phyloP scores from a whole-genome alignment of 139 green algal species.

The Desmodesmus armatus region DNA sequence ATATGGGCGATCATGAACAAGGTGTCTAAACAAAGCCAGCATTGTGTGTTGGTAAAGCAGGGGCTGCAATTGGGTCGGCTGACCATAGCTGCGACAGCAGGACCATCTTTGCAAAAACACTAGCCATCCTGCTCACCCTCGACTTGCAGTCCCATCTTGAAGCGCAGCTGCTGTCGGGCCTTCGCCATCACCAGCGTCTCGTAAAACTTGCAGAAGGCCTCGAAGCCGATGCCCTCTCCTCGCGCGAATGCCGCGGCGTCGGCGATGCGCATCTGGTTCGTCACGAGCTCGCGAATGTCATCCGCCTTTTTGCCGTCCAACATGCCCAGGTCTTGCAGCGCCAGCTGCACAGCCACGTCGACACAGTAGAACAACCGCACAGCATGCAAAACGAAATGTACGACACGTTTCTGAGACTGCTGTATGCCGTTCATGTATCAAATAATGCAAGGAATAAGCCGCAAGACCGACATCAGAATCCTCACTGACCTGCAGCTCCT shows the following conservation, averaged over 20 bases:
- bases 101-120: not conserved
- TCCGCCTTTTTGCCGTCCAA: slow-evolving; percentile 57
- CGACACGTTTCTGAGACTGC: too few species aligned
- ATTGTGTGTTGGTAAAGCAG: too few species aligned
- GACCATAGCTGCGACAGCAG: not conserved
- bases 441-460: not conserved
- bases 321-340: slow-evolving; percentile 66
- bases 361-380: not conserved
- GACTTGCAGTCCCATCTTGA: slow-evolving; percentile 54
- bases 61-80: not conserved
- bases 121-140: slow-evolving; percentile 52
- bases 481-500: slow-evolving; percentile 42
- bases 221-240: slow-evolving; percentile 45
- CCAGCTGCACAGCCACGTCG: not conserved
- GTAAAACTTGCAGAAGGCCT: slow-evolving; percentile 64
- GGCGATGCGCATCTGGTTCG: slow-evolving; percentile 55
- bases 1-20: too few species aligned
- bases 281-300: slow-evolving; percentile 47
- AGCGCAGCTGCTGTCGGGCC: slow-evolving; percentile 58
- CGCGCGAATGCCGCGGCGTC: slow-evolving; percentile 46
- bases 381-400: not conserved
- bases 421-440: too few species aligned
- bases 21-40: too few species aligned
- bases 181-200: slow-evolving; percentile 47
- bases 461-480: too few species aligned